Evolutionary conservation across 2,329 filamentous ascomycete species (phyloP), one percentile per base, ranked within the genome.

Genomic region (Fusarium ambrosium): DNA sequence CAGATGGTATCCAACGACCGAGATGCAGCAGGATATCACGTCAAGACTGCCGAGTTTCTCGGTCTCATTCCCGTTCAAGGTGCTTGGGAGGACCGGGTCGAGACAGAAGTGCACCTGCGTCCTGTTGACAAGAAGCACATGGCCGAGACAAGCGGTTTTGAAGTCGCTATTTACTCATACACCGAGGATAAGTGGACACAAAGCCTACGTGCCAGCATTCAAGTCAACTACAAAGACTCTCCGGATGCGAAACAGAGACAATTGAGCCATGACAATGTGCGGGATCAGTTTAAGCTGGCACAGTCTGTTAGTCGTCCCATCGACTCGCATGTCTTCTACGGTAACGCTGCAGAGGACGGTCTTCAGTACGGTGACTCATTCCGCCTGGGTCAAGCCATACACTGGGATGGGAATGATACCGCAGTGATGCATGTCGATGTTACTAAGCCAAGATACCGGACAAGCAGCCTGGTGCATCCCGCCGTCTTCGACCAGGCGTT

Each of bases 51-150:
- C 5, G 34, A 68, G 6, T 68, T 68, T 8, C 24, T 51, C 5
- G 53, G 13, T 6, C 68, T 53, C 0, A 59, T 70, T 2, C 32
- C 64, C 0, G 22, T 70, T 4, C 68, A 34, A 11, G 36, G 55
- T 4, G 4, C 39, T 11, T 70, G 65, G 68, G 68, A 70, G 7
- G 27, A 68, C 20, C 48, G 59, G 1, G 24, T 70, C 2, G 65
- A 70, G 32, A 68, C 65, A 0, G 32, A 64, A 10, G 59, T 70
- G 0, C 18, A n/a, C 3, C 32, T 70, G 1, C 51, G 18, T 6
- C 9, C 36, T 10, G 8, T n/a, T 1, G 7, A 8, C 37, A 39
- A 4, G 0, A 41, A 41, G 4, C 20, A 59, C 1, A 16, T 3
- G 0, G 7, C 0, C 4, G 1, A 6, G 13, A 37, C 39, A 20